Conservation (phyloP, 495 filamentous ascomycete species). For the Collariella sp. region DNA sequence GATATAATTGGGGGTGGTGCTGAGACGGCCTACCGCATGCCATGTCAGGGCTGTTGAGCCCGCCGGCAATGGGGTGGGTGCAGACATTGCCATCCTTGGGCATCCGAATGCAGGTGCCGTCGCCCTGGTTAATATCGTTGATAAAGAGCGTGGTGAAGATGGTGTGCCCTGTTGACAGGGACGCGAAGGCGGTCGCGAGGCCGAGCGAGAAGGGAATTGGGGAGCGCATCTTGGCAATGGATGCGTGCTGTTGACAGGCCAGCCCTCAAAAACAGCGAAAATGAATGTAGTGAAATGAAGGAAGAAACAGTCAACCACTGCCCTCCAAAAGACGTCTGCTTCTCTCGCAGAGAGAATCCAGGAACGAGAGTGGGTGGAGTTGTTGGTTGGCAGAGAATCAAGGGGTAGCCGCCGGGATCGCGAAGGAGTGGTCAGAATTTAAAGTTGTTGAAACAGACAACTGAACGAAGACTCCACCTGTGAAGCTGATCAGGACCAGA, state of each 20-base stretch:
- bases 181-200: slow-evolving; percentile 24
- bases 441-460: neutral
- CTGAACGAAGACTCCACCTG: neutral
- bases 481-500: neutral
- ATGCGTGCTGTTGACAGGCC: neutral
- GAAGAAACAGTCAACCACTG: neutral
- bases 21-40: slow-evolving; percentile 49
- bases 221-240: slow-evolving; percentile 24
- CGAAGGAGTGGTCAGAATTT: slow-evolving; percentile 1
- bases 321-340: neutral
- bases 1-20: neutral
- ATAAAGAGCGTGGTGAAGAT: slow-evolving; percentile 59
- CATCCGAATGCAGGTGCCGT: slow-evolving; percentile 63
- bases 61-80: slow-evolving; percentile 45
- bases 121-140: slow-evolving; percentile 55
- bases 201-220: slow-evolving; percentile 18
- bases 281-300: neutral
- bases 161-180: slow-evolving; percentile 48
- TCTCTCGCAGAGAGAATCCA: neutral
- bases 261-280: slow-evolving; percentile 3
- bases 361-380: neutral
- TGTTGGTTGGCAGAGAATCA: no score
- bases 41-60: slow-evolving; percentile 48
- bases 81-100: slow-evolving; percentile 38
- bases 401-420: no score